phyloP scores from a whole-genome alignment of 768 basidiomycete species.

The Chalciporus sphaerocephalus region DNA sequence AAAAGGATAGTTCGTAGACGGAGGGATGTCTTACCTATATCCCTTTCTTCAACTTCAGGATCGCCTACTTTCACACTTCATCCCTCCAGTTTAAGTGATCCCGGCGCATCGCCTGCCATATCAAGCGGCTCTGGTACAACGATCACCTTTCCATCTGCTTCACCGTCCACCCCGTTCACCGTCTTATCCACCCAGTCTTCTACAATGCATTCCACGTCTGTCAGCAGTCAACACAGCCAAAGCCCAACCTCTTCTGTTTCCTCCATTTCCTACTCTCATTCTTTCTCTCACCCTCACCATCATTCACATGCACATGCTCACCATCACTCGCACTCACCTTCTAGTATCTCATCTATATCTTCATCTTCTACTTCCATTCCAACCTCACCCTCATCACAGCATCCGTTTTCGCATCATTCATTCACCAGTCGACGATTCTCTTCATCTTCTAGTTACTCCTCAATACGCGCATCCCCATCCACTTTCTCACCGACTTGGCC shows the following conservation, averaged over 20 bases:
- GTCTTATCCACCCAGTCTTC: too few relatives aligned
- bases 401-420: neutral
- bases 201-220: neutral
- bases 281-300: slow-evolving; percentile 1
- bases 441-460: neutral
- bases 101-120: neutral
- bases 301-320: neutral
- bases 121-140: slow-evolving; percentile 5
- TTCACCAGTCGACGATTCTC: neutral
- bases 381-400: neutral
- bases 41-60: slow-evolving; percentile 1
- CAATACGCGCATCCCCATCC: neutral
- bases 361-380: neutral
- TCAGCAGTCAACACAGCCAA: neutral
- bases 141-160: slow-evolving; percentile 5
- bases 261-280: neutral
- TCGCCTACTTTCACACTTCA: neutral
- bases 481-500: neutral
- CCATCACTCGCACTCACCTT: neutral
- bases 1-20: slow-evolving; percentile 29
- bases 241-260: neutral
- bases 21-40: slow-evolving; percentile 21
- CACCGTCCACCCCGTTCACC: slow-evolving; percentile 1
- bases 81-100: neutral
- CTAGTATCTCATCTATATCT: neutral